Conservation (phyloP, 2,329 filamentous ascomycete species). For the Talaromyces sp. region DNA sequence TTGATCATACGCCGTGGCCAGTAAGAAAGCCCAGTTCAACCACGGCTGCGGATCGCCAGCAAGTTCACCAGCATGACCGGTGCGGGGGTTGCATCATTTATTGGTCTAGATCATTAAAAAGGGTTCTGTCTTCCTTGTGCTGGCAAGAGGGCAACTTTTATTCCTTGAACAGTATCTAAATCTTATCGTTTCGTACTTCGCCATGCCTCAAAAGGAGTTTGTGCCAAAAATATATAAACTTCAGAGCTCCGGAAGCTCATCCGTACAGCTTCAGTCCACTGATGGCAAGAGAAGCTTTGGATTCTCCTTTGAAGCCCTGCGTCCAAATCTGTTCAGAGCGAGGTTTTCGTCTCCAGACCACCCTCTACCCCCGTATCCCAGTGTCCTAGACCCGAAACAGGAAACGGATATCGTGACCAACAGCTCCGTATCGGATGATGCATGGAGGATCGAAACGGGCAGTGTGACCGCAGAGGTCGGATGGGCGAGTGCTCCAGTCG, state of each 20-base stretch:
- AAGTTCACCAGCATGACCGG: not conserved
- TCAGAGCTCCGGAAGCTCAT: slow-evolving; percentile 19
- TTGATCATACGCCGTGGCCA: not conserved
- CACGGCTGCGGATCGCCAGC: not conserved
- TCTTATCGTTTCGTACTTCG: slow-evolving; percentile 7
- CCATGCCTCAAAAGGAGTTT: slow-evolving; percentile 48
- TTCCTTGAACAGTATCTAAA: not conserved
- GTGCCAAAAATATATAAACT: slow-evolving; percentile 34
- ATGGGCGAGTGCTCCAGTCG: slow-evolving; percentile 54
- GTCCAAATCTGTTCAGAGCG: slow-evolving; percentile 61
- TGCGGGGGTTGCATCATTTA: not conserved
- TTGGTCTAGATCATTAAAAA: not conserved
- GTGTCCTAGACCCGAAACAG: slow-evolving; percentile 44
- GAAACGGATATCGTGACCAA: slow-evolving; percentile 29
- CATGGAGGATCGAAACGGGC: slow-evolving; percentile 44
- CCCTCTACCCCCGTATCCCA: slow-evolving; percentile 61
- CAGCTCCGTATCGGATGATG: slow-evolving; percentile 20
- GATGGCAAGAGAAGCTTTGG: slow-evolving; percentile 41
- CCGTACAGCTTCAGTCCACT: slow-evolving; percentile 40
- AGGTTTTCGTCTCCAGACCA: slow-evolving; percentile 60
- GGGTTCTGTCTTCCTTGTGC: not conserved
- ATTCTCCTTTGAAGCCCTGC: slow-evolving; percentile 61
- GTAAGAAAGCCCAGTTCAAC: not conserved
- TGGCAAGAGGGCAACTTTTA: not conserved
- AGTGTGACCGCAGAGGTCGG: slow-evolving; percentile 52